A percentile compares a stretch with the other conserved stretches of the same genome.
phyloP scores from a whole-genome alignment of 2,329 filamentous ascomycete species.

The Scopulariopsis brevicaulis region DNA sequence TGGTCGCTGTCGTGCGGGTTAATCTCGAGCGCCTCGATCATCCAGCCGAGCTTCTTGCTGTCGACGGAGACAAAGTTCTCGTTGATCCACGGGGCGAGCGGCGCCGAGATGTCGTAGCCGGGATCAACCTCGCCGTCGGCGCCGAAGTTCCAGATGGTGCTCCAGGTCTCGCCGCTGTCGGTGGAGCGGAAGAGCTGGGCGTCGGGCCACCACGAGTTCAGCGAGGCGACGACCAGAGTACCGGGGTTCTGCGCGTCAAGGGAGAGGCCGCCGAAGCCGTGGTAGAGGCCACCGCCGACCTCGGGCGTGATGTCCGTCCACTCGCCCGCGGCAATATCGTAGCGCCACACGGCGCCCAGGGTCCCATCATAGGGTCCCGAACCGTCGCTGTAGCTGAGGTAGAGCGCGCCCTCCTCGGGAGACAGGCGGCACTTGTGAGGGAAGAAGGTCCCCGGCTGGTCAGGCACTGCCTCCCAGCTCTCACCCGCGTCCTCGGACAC shows the following conservation, averaged over 20 bases:
- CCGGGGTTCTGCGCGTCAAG: constrained; percentile 42
- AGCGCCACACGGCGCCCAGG: constrained; percentile 39
- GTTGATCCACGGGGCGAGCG: constrained; percentile 41
- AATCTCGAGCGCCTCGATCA: constrained; percentile 47
- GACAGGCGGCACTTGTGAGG: constrained; percentile 42
- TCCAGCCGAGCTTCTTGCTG: constrained; percentile 44
- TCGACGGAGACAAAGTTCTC: constrained; percentile 33
- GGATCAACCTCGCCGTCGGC: constrained; percentile 30
- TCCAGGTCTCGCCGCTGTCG: constrained; percentile 43
- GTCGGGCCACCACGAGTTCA: constrained; percentile 51
- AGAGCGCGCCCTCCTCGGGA: constrained; percentile 37
- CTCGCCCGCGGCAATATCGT: constrained; percentile 31
- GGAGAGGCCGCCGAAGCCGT: constrained; percentile 43
- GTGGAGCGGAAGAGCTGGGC: constrained; percentile 43
- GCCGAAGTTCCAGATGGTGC: constrained; percentile 38
- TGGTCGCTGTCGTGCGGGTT: constrained; percentile 47
- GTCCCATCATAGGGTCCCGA: constrained; percentile 46
- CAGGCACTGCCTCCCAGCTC: constrained; percentile 37
- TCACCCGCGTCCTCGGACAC: constrained; percentile 39
- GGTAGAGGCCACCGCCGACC: constrained; percentile 31
- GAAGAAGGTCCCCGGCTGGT: constrained; percentile 37
- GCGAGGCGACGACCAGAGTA: constrained; percentile 41
- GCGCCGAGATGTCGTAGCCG: constrained; percentile 32
- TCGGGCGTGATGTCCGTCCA: constrained; percentile 48
- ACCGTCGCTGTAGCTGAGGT: constrained; percentile 42